Conservation (phyloP, 2,329 filamentous ascomycete genomes). For the Colletotrichum spaethianum region DNA sequence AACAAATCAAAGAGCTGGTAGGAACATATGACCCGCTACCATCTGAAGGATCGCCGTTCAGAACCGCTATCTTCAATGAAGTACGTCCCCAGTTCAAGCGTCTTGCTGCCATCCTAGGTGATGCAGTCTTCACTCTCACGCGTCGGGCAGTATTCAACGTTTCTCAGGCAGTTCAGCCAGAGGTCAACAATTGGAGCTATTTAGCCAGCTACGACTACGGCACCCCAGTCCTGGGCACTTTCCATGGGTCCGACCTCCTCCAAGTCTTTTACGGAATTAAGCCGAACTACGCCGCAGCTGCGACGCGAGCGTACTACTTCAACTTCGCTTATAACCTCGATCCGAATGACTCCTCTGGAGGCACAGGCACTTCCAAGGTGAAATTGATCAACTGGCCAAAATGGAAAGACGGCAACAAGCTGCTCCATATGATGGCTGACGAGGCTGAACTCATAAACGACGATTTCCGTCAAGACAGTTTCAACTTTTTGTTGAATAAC, state of each 20-base stretch:
- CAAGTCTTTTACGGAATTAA: constrained; percentile 67
- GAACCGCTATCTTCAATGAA: constrained; percentile 70
- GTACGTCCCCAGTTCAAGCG: constrained; percentile 77
- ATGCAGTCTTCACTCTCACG: constrained; percentile 67
- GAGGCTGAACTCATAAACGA: constrained; percentile 39
- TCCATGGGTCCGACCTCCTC: constrained; percentile 72
- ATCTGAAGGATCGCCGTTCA: constrained; percentile 71
- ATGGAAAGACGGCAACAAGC: constrained; percentile 57
- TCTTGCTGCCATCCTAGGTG: constrained; percentile 73
- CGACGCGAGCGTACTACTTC: constrained; percentile 70
- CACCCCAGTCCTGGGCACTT: constrained; percentile 73
- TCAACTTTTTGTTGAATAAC: constrained; percentile 38
- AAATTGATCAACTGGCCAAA: constrained; percentile 46
- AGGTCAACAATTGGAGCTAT: constrained; percentile 72
- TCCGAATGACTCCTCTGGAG: constrained; percentile 63
- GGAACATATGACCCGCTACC: constrained; percentile 65
- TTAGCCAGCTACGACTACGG: constrained; percentile 72
- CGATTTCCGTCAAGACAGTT: constrained; percentile 42
- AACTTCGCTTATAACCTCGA: constrained; percentile 71
- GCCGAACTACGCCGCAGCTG: constrained; percentile 61
- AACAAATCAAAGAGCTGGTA: constrained; percentile 63
- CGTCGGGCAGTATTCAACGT: constrained; percentile 60
- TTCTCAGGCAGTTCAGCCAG: constrained; percentile 55
- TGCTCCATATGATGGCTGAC: constrained; percentile 49
- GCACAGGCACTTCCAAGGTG: constrained; percentile 13